A percentile compares a stretch with the other conserved stretches of the same genome.
phyloP scores from a whole-genome alignment of 1,284 basidiomycete species.

The Pisolithus thermaeus region DNA sequence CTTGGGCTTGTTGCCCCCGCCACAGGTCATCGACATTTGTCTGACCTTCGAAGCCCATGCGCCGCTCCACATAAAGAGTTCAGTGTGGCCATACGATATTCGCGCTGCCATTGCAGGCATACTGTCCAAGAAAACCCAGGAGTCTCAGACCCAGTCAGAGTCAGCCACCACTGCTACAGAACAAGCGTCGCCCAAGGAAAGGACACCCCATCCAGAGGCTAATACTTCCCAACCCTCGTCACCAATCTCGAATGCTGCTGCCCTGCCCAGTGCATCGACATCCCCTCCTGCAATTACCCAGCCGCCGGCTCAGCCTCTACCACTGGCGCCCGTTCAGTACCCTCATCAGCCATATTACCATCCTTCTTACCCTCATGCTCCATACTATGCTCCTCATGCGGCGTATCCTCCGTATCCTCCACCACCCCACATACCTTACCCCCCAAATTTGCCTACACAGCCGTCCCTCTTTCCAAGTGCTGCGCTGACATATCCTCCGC shows the following conservation, averaged over 20 bases:
- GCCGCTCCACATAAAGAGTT: slow-evolving; percentile 49
- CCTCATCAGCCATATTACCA: slow-evolving; percentile 45
- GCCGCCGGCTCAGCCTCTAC: slow-evolving; percentile 20
- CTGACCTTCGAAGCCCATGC: slow-evolving; percentile 64
- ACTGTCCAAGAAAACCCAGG: slow-evolving; percentile 28
- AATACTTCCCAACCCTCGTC: slow-evolving; percentile 13
- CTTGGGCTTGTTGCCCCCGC: slow-evolving; percentile 54
- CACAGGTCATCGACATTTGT: slow-evolving; percentile 72
- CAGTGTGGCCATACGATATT: slow-evolving; percentile 67
- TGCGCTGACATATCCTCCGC: slow-evolving; percentile 21
- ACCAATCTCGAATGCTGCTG: slow-evolving; percentile 16
- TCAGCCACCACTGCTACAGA: slow-evolving; percentile 8
- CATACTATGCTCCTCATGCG: slow-evolving; percentile 43
- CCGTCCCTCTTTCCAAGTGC: slow-evolving; percentile 24
- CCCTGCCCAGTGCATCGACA: slow-evolving; percentile 2
- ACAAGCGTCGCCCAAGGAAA: slow-evolving; percentile 10
- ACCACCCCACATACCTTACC: slow-evolving; percentile 33
- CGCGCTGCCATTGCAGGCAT: slow-evolving; percentile 54
- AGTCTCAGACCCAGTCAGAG: slow-evolving; percentile 12
- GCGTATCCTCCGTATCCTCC: slow-evolving; percentile 39
- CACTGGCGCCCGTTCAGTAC: slow-evolving; percentile 34
- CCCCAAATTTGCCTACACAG: slow-evolving; percentile 22
- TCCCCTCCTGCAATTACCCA: slow-evolving; percentile 10
- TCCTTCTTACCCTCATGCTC: slow-evolving; percentile 51
- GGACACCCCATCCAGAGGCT: slow-evolving; percentile 19